Evolutionary conservation across 2,329 filamentous ascomycete species (phyloP).

Genomic region (Akanthomyces lecanii): DNA sequence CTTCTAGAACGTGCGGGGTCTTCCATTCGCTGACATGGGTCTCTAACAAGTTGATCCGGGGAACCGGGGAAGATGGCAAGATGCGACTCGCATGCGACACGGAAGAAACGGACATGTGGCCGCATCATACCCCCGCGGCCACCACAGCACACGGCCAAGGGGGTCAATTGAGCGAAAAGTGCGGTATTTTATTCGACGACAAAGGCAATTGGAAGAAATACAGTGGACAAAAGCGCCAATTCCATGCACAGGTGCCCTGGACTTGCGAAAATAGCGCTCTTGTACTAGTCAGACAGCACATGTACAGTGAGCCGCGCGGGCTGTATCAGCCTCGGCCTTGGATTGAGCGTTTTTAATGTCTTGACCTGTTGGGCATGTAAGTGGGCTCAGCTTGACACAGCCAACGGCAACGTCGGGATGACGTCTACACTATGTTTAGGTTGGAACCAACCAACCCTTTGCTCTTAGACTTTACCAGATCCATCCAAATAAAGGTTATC

Average conservation of each 20-base stretch:
- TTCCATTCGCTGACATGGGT: background rate
- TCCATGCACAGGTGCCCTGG: too few species aligned
- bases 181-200: background rate
- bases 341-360: background rate
- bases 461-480: background rate
- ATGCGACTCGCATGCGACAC: background rate
- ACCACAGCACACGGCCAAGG: too few species aligned
- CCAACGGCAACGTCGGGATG: constrained; percentile 13
- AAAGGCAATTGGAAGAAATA: background rate
- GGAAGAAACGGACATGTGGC: background rate
- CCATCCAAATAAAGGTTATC: background rate
- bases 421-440: background rate
- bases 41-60: background rate
- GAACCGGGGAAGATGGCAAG: background rate
- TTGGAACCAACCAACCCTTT: background rate
- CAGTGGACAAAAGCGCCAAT: background rate
- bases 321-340: background rate
- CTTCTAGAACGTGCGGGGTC: background rate
- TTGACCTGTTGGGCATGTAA: background rate
- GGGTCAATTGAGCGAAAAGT: background rate
- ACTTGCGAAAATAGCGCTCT: background rate
- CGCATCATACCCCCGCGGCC: too few species aligned
- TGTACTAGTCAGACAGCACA: background rate
- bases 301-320: background rate
- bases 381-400: background rate